Evolutionary conservation across 2,329 filamentous ascomycete species (phyloP), one percentile per base, ranked within the genome.

Genomic region (Purpureocillium takamizusanense): DNA sequence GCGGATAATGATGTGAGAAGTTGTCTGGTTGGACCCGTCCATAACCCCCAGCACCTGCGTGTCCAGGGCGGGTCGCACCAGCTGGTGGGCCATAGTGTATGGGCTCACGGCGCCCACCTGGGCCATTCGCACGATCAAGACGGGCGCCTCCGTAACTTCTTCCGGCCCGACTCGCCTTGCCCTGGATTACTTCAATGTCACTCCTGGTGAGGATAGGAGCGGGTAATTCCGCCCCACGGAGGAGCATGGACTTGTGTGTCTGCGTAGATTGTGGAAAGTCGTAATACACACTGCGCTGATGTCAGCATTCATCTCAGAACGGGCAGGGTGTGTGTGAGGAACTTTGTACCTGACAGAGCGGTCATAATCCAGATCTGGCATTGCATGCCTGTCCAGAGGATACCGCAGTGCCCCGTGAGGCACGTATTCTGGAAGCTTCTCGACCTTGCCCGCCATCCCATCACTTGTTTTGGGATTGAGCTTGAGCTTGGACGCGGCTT

Each of bases 231-330:
- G 89, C 80, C 11, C 92, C 92, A 3, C 87, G 81, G 28, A 98
- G 72, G 12, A 98, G 74, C 84, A 95, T 94, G 6, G 89, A 95
- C 57, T 95, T 95, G 64, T 98, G 92, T 4, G 78, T 67, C 50
- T 86, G 75, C 9, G 69, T 70, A 14, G 77, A 78, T 31, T 73
- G 69, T 1, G 90, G 89, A 63, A 95, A 83, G 33, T 87, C 78
- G 56, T 94, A 98, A 53, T 85, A 69, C 10, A 97, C 88, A 54
- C 85, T 94, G 6, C 13, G 27, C 17, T 23, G 21, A 33, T 11
- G 48, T 65, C 55, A 67, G 61, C 41, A 30, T 33, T 29, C 14
- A 33, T n/a, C n/a, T 15, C 13, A n/a, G 11, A 25, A 25, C 13
- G 14, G 7, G 15, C 10, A 8, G 13, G 13, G 29, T 4, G 8